These are phyloP conservation scores for Stenogyne calaminthoides DNA, from an alignment of 305 asterid species.

Conservation along the genomic window DNA sequence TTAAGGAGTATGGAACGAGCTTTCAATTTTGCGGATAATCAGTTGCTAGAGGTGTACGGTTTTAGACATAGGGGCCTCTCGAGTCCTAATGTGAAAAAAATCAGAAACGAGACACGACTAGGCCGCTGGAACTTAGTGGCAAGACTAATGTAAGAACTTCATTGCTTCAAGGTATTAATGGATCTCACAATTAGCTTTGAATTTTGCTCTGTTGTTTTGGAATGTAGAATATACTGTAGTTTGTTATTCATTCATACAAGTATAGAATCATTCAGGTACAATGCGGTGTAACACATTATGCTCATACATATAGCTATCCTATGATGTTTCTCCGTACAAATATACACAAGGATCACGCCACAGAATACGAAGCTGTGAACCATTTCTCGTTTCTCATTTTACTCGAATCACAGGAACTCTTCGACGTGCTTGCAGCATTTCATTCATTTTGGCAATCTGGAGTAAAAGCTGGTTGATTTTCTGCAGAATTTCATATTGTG, in stretches of 20 bases:
- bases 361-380: background rate
- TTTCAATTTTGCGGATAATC: slow-evolving; percentile 48
- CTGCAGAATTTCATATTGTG: slow-evolving; percentile 40
- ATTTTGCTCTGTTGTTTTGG: background rate
- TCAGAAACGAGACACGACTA: slow-evolving; percentile 37
- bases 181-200: background rate
- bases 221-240: background rate
- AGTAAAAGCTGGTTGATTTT: slow-evolving; percentile 58
- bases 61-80: slow-evolving; percentile 41
- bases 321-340: background rate
- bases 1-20: slow-evolving; percentile 44
- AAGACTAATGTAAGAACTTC: slow-evolving; percentile 14
- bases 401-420: slow-evolving; percentile 66
- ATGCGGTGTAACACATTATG: background rate
- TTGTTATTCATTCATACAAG: background rate
- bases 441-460: slow-evolving; percentile 61
- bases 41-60: slow-evolving; percentile 36
- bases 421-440: slow-evolving; percentile 44
- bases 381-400: slow-evolving; percentile 22
- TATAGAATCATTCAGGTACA: background rate
- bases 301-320: background rate
- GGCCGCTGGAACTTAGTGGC: slow-evolving; percentile 29
- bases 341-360: background rate
- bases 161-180: background rate
- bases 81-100: slow-evolving; percentile 44